These are phyloP conservation scores for Thalia dealbata DNA, from an alignment of 176 grass and related monocot genomes.

Conservation along the genomic window DNA sequence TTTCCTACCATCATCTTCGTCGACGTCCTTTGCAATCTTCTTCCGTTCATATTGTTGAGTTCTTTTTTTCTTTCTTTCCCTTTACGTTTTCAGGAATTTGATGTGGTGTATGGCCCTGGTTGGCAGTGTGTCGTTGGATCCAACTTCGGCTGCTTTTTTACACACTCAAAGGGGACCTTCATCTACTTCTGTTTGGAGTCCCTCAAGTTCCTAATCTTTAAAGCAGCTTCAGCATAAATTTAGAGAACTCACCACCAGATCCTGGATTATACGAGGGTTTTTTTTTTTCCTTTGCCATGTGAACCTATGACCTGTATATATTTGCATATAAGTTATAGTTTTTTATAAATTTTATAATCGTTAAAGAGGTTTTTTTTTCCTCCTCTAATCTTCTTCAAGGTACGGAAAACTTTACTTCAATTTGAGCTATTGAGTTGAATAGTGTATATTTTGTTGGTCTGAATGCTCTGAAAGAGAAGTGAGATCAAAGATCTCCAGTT, in stretches of 20 bases:
- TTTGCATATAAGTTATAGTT: no score
- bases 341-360: no score
- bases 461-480: no score
- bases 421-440: no score
- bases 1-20: not conserved
- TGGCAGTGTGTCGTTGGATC: slow-evolving; percentile 97
- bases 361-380: no score
- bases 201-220: slow-evolving; percentile 81
- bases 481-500: no score
- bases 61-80: not conserved
- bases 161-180: slow-evolving; percentile 75
- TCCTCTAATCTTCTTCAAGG: no score
- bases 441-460: no score
- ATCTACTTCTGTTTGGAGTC: slow-evolving; percentile 85
- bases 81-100: slow-evolving; percentile 57
- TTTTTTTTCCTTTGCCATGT: not conserved
- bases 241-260: no score
- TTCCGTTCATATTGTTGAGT: not conserved
- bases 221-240: slow-evolving; percentile 35
- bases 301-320: no score
- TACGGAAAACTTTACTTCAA: no score
- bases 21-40: not conserved
- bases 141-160: slow-evolving; percentile 94
- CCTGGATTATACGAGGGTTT: no score
- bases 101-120: slow-evolving; percentile 52